These are phyloP conservation scores for Astrothelium macrocarpum DNA, from an alignment of 495 filamentous ascomycete genomes.

Conservation along the genomic window DNA sequence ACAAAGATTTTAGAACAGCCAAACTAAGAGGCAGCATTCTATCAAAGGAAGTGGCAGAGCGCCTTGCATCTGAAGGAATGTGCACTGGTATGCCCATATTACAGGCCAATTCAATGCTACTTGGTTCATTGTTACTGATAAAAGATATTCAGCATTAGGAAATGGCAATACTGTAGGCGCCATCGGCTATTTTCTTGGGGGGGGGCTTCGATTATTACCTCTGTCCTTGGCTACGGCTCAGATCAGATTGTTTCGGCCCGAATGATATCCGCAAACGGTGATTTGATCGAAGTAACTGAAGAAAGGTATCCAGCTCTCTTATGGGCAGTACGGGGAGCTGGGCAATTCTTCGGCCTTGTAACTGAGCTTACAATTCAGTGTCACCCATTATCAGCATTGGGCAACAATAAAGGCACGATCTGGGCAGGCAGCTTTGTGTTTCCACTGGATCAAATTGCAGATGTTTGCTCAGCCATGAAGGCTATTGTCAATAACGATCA, in stretches of 20 bases:
- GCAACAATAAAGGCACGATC: conserved; percentile 15
- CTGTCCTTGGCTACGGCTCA: background rate
- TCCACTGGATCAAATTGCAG: conserved; percentile 18
- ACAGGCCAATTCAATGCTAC: no score
- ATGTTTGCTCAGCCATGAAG: conserved; percentile 20
- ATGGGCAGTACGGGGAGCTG: background rate
- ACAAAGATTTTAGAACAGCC: background rate
- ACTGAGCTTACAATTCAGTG: conserved; percentile 22
- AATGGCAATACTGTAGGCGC: background rate
- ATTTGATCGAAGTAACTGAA: background rate
- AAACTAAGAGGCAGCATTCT: background rate
- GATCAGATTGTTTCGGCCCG: background rate
- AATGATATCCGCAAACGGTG: background rate
- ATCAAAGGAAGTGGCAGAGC: background rate
- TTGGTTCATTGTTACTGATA: background rate
- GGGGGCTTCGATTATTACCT: background rate
- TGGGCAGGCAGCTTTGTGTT: conserved; percentile 25
- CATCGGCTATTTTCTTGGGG: background rate
- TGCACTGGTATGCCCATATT: background rate
- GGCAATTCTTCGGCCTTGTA: background rate
- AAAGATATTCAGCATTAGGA: background rate
- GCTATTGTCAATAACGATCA: conserved; percentile 16
- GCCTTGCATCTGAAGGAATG: background rate
- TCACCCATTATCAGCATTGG: conserved; percentile 16
- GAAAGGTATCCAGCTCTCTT: background rate